Conservation (phyloP, 108 stramenopile species). For the Skeletonema tropicum region DNA sequence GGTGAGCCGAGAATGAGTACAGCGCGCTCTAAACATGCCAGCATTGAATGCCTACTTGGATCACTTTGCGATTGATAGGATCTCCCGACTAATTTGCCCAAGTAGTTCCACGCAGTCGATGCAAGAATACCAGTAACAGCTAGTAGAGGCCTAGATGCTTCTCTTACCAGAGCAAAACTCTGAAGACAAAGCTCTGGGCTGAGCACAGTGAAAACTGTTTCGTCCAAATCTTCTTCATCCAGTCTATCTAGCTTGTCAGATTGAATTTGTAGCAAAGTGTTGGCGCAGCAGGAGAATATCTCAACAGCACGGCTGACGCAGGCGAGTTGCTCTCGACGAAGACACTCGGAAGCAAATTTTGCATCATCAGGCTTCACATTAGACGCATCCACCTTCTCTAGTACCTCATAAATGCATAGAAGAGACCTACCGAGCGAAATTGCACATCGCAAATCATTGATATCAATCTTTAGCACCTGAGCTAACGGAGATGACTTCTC, state of each 20-base stretch:
- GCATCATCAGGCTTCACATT: slow-evolving; percentile 6
- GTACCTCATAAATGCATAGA: slow-evolving; percentile 1
- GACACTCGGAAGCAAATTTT: slow-evolving; percentile 10
- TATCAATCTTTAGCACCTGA: slow-evolving; percentile 16
- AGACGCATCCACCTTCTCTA: slow-evolving; percentile 5
- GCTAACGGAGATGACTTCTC: slow-evolving; percentile 13
- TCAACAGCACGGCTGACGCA: slow-evolving; percentile 38
- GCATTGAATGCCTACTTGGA: slow-evolving; percentile 15
- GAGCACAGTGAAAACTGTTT: slow-evolving; percentile 11
- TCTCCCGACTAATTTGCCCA: slow-evolving; percentile 28
- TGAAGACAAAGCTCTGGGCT: slow-evolving; percentile 19
- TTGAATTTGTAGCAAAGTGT: slow-evolving; percentile 22
- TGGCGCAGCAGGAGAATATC: slow-evolving; percentile 30
- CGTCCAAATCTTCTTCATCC: slow-evolving; percentile 48
- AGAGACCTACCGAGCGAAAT: slow-evolving; percentile 16
- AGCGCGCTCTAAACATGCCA: slow-evolving; percentile 38
- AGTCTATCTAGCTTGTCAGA: slow-evolving; percentile 20
- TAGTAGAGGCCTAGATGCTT: slow-evolving; percentile 23
- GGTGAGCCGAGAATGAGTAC: slow-evolving; percentile 26
- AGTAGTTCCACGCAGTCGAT: slow-evolving; percentile 35
- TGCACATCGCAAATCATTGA: slow-evolving; percentile 5
- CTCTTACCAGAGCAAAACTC: slow-evolving; percentile 26
- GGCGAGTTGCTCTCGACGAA: slow-evolving; percentile 19
- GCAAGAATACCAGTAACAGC: slow-evolving; percentile 36
- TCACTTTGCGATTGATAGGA: slow-evolving; percentile 5